These are phyloP conservation scores for Penicillium silybi DNA, from an alignment of 495 filamentous ascomycete species.

Conservation along the genomic window DNA sequence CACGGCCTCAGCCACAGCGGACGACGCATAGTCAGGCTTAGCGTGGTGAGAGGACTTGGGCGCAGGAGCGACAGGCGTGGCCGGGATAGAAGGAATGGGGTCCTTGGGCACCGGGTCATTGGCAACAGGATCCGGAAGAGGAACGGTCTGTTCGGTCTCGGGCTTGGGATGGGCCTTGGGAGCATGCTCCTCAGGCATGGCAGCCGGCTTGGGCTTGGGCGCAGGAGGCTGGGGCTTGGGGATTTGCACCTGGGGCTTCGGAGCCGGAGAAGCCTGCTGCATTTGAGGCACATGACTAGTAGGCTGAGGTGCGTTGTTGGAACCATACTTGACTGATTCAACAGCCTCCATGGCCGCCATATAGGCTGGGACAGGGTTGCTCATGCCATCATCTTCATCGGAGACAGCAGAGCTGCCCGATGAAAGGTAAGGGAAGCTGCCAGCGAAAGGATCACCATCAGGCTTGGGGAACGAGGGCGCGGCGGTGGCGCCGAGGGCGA, in stretches of 20 bases:
- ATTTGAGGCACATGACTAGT: not conserved
- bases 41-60: not conserved
- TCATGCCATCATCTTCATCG: conserved; percentile 16
- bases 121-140: not conserved
- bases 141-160: not conserved
- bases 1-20: not conserved
- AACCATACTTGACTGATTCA: not conserved
- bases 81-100: not conserved
- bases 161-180: not conserved
- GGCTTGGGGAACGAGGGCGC: conserved; percentile 15
- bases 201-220: not conserved
- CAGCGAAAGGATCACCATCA: conserved; percentile 7
- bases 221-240: not conserved
- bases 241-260: not conserved
- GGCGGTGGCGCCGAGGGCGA: conserved; percentile 21
- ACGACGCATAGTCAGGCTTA: not conserved
- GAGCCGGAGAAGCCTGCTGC: not conserved
- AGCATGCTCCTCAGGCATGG: not conserved
- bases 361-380: conserved; percentile 11
- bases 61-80: not conserved
- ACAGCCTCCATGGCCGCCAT: conserved; percentile 16
- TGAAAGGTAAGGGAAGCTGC: conserved; percentile 19
- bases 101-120: not conserved
- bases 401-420: conserved; percentile 1
- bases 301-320: conserved; percentile 2